Percentiles rank a stretch among this genome's conserved stretches.
These are phyloP conservation scores for Agrocybe chaxingu DNA, from an alignment of 768 basidiomycete genomes.

Conservation along the genomic window DNA sequence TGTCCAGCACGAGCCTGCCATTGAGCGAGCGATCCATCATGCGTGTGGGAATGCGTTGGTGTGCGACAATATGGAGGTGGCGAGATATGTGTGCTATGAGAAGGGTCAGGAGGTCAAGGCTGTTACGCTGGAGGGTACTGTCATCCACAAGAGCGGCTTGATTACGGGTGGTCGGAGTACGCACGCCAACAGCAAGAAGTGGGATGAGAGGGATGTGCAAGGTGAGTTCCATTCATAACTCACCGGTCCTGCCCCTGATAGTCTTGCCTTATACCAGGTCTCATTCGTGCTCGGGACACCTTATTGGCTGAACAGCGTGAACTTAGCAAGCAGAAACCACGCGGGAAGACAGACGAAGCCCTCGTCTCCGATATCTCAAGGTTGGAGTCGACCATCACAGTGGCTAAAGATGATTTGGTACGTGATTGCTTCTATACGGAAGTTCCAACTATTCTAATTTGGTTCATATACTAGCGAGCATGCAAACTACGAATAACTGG, in stretches of 20 bases:
- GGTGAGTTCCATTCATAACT: conserved; percentile 40
- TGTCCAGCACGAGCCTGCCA: conserved; percentile 75
- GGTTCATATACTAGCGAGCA: conserved; percentile 66
- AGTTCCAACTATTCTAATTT: background rate
- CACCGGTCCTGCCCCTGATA: background rate
- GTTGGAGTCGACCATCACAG: conserved; percentile 70
- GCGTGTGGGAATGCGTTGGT: conserved; percentile 94
- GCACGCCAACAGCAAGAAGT: conserved; percentile 75
- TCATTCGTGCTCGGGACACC: conserved; percentile 60
- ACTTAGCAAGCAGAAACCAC: conserved; percentile 78
- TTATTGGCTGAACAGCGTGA: conserved; percentile 77
- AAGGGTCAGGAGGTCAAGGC: conserved; percentile 97
- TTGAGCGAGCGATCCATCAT: conserved; percentile 94
- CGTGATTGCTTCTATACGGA: conserved; percentile 17
- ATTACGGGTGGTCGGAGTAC: conserved; percentile 94
- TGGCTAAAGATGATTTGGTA: conserved; percentile 84
- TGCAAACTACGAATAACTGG: conserved; percentile 74
- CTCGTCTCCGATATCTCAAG: conserved; percentile 74
- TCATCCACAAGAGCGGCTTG: conserved; percentile 96
- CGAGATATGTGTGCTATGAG: conserved; percentile 87
- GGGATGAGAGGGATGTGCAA: conserved; percentile 93
- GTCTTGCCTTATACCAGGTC: conserved; percentile 23
- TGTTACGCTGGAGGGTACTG: conserved; percentile 93
- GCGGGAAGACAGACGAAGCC: conserved; percentile 80
- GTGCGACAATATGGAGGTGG: conserved; percentile 94